Evolutionary conservation across 208 protist species (phyloP), one percentile per base, ranked within the genome.

Genomic region (Wallacemonas sp.): DNA sequence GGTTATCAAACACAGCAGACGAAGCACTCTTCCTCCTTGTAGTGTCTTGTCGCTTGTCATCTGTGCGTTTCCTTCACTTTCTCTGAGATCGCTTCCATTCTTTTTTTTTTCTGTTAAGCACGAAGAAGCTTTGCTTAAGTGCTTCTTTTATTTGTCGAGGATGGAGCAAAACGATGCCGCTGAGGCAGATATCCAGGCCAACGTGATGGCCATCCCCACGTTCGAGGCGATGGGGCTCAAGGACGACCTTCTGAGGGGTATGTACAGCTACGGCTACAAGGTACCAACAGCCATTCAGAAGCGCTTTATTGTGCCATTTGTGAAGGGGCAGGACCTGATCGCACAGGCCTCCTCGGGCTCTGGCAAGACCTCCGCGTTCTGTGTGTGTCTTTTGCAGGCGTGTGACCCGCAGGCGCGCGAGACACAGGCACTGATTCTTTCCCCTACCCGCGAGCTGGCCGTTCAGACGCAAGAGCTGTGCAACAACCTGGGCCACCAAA

Each of bases 261-360:
- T 99, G 81, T 99, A 99, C 80, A 89, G 87, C 30, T 99, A 99
- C 72, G 99, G 98, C 36, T 99, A 99, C 78, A 94, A 98, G 75
- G 80, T 95, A 58, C 99, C 99, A 15, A 99, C 97, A 10, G 97
- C 96, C n/a, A 99, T 99, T 76, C 98, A 99, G 76, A 95, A 98
- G 75, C 79, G 94, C 24, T 98, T 98, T 32, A 99, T 99, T 71
- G 64, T 92, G 30, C 97, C 94, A 0, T 88, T 98, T 50, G 41
- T 90, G 32, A 68, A 90, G 44, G 92, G 96, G 0, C 79, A 85
- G 5, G 97, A 99, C 67, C 73, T 98, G 2, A 97, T 99, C 70
- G 97, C 98, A 15, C 98, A 99, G 92, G 97, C 98, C 8, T 98
- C 98, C 63, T 99, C 98, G 1, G 98, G 98, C 22, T 99, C 98